Base-by-base conservation (phyloP, 805 yeast species). In the Teunomyces cretensis region DNA sequence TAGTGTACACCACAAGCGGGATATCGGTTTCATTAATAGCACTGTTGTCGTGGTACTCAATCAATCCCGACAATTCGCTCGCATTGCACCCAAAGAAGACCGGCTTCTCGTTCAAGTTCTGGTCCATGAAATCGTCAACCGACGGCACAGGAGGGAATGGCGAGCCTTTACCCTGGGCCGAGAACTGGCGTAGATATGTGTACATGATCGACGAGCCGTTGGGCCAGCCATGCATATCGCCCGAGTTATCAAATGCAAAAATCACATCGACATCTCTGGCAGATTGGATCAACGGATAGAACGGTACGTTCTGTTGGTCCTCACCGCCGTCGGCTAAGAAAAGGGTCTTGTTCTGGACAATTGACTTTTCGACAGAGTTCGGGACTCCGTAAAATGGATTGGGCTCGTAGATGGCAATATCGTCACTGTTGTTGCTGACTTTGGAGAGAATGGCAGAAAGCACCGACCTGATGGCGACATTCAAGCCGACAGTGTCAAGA, bases 271-370 rank as follows among this genome's bases (percentile, higher is more conserved):
- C 58, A 6, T 52, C 54, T 46, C 76, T 58, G 16, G 54, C 53
- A 1, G 56, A 55, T 52, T 70, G 75, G 30, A 71, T 61, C 48
- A 71, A 61, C 9, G 76, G 76, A 45, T 65, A 62, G 14, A 70
- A 54, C 3, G 76, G 75, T 8, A 72, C 58, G 40, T 70, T 70
- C 44, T 71, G 75, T n/a, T 47, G 49, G 50, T 71, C 76, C 55
- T 69, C 74, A 19, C 75, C 72, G 5, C 76, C 76, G 46, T 72
- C 76, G 1, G 68, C 75, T 40, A 72, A 57, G 49, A 48, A 65
- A 33, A 72, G 57, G 1, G 71, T 60, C 9, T 64, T 52, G 46
- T 67, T 64, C 7, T 49, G 41, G 24, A 62, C 57, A 33, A 61
- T 61, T 36, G 54, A 39, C 41, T 48, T 40, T 28, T 50, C 49